phyloP scores from a whole-genome alignment of 2,329 filamentous ascomycete genomes.

The Pseudogymnoascus pannorum region DNA sequence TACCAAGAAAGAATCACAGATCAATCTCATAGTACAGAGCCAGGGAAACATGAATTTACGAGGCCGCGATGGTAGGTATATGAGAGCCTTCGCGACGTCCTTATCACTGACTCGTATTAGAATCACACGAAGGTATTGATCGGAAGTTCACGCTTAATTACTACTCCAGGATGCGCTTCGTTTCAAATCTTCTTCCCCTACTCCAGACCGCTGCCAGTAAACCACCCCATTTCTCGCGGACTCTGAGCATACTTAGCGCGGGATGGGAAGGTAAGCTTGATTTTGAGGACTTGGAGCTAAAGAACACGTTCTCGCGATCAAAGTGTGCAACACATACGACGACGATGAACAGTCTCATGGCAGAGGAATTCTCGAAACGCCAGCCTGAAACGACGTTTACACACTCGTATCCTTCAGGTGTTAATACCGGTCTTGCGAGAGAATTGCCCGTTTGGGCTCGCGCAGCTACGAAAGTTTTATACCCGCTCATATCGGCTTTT shows the following conservation, averaged over 20 bases:
- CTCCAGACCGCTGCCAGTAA: constrained; percentile 29
- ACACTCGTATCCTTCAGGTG: constrained; percentile 41
- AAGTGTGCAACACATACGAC: constrained; percentile 22
- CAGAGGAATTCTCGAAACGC: constrained; percentile 40
- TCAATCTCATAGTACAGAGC: constrained; percentile 50
- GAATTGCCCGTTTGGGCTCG: constrained; percentile 18
- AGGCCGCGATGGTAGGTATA: constrained; percentile 20
- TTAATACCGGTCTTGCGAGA: constrained; percentile 38
- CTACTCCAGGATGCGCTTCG: constrained; percentile 52
- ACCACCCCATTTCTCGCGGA: constrained; percentile 42
- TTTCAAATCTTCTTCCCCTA: constrained; percentile 48
- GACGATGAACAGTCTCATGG: constrained; percentile 40
- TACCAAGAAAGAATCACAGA: constrained; percentile 38
- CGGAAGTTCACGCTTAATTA: constrained; percentile 31
- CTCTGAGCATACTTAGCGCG: constrained; percentile 47
- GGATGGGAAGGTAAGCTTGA: constrained; percentile 45
- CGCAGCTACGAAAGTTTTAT: constrained; percentile 13
- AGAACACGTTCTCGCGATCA: constrained; percentile 17
- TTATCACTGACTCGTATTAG: constrained; percentile 13
- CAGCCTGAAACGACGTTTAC: constrained; percentile 42
- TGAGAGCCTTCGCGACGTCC: not conserved
- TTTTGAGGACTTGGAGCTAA: constrained; percentile 34
- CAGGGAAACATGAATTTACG: constrained; percentile 37
- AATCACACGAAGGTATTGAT: constrained; percentile 23
- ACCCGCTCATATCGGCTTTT: constrained; percentile 15